These are phyloP conservation scores for Globisporangium carolinianum DNA, from an alignment of 352 stramenopile genomes.

Conservation along the genomic window DNA sequence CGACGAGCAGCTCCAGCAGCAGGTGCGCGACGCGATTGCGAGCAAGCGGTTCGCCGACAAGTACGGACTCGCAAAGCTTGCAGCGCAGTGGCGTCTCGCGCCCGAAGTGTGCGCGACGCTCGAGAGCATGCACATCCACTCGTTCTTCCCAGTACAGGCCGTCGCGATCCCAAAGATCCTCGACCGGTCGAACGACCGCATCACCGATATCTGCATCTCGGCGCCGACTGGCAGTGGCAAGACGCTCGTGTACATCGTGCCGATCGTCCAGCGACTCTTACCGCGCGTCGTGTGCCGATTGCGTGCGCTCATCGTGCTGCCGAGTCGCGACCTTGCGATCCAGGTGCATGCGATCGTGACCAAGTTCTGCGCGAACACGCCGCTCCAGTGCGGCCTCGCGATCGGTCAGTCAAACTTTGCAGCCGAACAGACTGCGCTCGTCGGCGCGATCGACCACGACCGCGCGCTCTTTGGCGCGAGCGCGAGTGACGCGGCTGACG, in stretches of 20 bases:
- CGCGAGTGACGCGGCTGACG: conserved; percentile 15
- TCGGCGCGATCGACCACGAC: conserved; percentile 37
- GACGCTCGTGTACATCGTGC: conserved; percentile 95
- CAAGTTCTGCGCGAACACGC: conserved; percentile 55
- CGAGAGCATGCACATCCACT: conserved; percentile 40
- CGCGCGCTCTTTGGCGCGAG: conserved; percentile 20
- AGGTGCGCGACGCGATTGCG: conserved; percentile 12
- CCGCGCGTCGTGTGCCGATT: conserved; percentile 80
- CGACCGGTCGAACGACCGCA: conserved; percentile 63
- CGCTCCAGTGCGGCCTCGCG: conserved; percentile 86
- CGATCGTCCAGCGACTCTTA: conserved; percentile 90
- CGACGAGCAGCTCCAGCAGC: conserved; percentile 8
- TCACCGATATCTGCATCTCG: conserved; percentile 94
- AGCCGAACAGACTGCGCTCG: conserved; percentile 67
- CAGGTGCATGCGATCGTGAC: conserved; percentile 82
- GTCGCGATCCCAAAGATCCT: conserved; percentile 92
- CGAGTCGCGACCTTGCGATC: conserved; percentile 93
- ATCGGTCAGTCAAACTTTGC: conserved; percentile 90
- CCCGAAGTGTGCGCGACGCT: conserved; percentile 39
- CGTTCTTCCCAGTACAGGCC: conserved; percentile 95
- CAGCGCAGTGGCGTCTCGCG: conserved; percentile 39
- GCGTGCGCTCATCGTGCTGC: conserved; percentile 94
- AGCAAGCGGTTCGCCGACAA: conserved; percentile 49
- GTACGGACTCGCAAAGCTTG: conserved; percentile 59
- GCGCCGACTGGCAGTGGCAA: conserved; percentile 97